Evolutionary conservation across 331 rosid genomes (phyloP), one percentile per base, ranked within the genome.

Genomic region (Erythrophleum ivorense): DNA sequence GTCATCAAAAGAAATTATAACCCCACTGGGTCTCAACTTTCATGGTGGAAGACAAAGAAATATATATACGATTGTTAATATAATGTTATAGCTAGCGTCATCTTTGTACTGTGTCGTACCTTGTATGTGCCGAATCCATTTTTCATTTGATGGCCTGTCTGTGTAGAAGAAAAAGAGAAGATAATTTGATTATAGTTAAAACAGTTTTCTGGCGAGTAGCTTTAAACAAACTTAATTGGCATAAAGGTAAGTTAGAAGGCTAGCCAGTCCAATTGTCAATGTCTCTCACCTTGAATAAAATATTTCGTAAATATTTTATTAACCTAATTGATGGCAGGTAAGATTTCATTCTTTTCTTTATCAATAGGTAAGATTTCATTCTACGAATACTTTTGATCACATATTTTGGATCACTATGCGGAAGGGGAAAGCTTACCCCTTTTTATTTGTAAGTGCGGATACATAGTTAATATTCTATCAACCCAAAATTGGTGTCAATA

Each of bases 121-220:
- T 10, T 38, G 75, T 2, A 71, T 31, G n/a, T 78, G 70, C 41
- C 71, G 50, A 15, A 31, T 3, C 14, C 6, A 24, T 78, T 73
- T 45, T 46, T 38, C 40, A 76, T 59, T 70, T 12, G 34, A 31
- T 38, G 34, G 19, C 52, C 7, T 49, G 52, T 76, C 67, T 62
- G 40, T 78, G 7, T 29, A 36, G 40, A 60, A 29, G 16, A 11
- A 29, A 60, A 24, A 31, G 1, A 62, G 18, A 46, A 6, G 10
- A 40, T 36, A 63, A 78, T 41, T 34, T 68, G 24, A 55, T 13
- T 57, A 53, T 53, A 15, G 33, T 64, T 41, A 73, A 77, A 73
- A 76, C 64, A 38, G 78, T 52, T 69, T 73, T 70, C 68, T 59
- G 67, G 59, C 13, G 12, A 53, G 66, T 12, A n/a, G 73, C 9